A percentile compares a stretch with the other conserved stretches of the same genome.
phyloP scores from a whole-genome alignment of 495 filamentous ascomycete species.

The Aspergillus indologenus region DNA sequence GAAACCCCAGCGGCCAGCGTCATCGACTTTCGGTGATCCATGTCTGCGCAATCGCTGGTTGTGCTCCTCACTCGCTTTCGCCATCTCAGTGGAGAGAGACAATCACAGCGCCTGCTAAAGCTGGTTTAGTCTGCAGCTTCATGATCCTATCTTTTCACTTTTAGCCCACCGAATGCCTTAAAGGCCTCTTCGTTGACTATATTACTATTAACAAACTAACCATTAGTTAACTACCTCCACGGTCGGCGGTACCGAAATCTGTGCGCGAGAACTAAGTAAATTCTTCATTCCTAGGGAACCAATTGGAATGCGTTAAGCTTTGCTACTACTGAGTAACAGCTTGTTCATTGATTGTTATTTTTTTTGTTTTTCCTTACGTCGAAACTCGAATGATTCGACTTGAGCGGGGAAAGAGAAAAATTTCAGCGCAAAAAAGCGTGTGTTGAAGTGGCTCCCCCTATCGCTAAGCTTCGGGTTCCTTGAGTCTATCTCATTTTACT shows the following conservation, averaged over 20 bases:
- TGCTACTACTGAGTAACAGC: background rate
- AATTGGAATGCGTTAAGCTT: slow-evolving; percentile 21
- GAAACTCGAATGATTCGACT: background rate
- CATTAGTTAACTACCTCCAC: too few species aligned
- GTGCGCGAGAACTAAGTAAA: background rate
- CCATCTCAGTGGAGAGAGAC: background rate
- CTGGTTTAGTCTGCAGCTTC: background rate
- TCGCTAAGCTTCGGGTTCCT: slow-evolving; percentile 8
- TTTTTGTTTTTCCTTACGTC: slow-evolving; percentile 7
- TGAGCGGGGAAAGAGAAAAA: background rate
- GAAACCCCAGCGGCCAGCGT: slow-evolving; percentile 1
- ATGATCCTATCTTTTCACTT: background rate
- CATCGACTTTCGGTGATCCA: slow-evolving; percentile 8
- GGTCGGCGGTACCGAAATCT: background rate
- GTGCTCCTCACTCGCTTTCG: background rate
- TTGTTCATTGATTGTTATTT: slow-evolving; percentile 11
- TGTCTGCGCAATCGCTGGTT: background rate
- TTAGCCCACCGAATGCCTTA: background rate
- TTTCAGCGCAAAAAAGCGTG: slow-evolving; percentile 2
- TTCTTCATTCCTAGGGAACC: slow-evolving; percentile 7
- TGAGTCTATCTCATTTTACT: slow-evolving; percentile 2
- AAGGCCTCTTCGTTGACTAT: too few species aligned
- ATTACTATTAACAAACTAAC: too few species aligned
- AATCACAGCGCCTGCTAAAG: background rate
- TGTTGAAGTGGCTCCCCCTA: slow-evolving; percentile 5